These are phyloP conservation scores for Crithidia sp. DNA, from an alignment of 208 protist species.

Conservation along the genomic window DNA sequence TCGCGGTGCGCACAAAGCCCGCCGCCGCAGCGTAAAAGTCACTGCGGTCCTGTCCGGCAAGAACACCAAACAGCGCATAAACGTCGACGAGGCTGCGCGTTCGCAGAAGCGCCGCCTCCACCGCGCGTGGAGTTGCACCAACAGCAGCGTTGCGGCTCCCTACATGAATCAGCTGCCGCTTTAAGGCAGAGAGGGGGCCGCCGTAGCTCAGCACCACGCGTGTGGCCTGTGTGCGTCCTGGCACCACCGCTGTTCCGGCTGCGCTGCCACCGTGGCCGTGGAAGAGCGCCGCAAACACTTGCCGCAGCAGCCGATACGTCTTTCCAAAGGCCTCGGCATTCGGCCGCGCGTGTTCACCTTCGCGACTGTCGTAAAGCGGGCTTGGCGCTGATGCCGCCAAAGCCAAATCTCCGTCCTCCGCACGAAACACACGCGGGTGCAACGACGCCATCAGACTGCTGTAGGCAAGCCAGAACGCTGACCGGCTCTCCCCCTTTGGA, in stretches of 20 bases:
- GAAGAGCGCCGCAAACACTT: slow-evolving; percentile 21
- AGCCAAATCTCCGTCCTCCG: neutral
- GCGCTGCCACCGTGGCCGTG: neutral
- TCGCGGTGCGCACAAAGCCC: slow-evolving; percentile 30
- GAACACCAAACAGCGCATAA: slow-evolving; percentile 52
- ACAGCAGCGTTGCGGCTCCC: neutral
- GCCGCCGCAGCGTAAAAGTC: slow-evolving; percentile 59
- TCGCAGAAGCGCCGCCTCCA: slow-evolving; percentile 32
- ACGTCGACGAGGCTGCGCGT: slow-evolving; percentile 48
- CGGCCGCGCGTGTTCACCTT: neutral
- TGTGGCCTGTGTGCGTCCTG: slow-evolving; percentile 35
- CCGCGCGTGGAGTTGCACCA: neutral
- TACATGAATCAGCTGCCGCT: slow-evolving; percentile 35
- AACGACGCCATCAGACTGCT: slow-evolving; percentile 18
- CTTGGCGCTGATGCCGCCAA: neutral
- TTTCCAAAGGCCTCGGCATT: slow-evolving; percentile 17
- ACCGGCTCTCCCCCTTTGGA: slow-evolving; percentile 39
- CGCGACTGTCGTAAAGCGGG: neutral
- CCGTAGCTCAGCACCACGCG: slow-evolving; percentile 43
- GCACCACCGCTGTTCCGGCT: neutral
- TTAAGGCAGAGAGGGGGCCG: slow-evolving; percentile 24
- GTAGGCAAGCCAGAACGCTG: slow-evolving; percentile 47
- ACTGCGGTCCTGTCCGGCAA: slow-evolving; percentile 44
- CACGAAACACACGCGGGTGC: slow-evolving; percentile 21
- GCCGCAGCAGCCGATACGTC: slow-evolving; percentile 17